Base-by-base conservation (phyloP, 2,329 filamentous ascomycete species). In the Clarireedia hainanense region DNA sequence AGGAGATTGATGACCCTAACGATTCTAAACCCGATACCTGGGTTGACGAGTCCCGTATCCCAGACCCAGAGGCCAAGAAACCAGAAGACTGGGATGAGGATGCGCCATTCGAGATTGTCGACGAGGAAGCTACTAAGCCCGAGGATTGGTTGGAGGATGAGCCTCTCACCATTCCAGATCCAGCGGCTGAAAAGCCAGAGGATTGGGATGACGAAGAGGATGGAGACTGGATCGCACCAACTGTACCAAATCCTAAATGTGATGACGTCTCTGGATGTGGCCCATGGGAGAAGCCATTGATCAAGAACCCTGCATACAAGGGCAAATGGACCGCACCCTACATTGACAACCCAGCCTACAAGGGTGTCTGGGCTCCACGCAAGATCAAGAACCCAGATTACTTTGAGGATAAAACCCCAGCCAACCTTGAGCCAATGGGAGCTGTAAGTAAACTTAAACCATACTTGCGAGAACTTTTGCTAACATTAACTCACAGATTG, bases 161-260 rank as follows among this genome's bases (percentile, higher is more conserved):
- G 79, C 83, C 91, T 63, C 75, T 81, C 61, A 88, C 83, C 63
- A 78, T 97, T 59, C 82, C 91, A 57, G 94, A 99, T 77, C 94
- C 94, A 55, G 91, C 96, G 77, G 91, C 92, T 51, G 80, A 89
- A 78, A 99, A 97, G 86, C 94, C 94, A 61, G 91, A 96, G 76
- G 94, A 97, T 72, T 99, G 94, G 94, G 92, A 96, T 76, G 92
- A 99, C 58, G 94, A 99, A 79, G 94, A 99, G 78, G 94, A 99
- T 73, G 94, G 94, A 73, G 94, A 99, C 79, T 99, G 91, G 91
- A 74, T 56, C 50, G 56, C 91, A 52, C 94, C 92, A 57, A 91
- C 85, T 55, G 84, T 99, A 55, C 82, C 90, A 72, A 97, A 99
- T 84, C 89, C 92, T 74, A 96, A 96, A 84, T 97, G 94, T 71